phyloP scores from a whole-genome alignment of 306 rosid genomes.

The Citrullus amarus region DNA sequence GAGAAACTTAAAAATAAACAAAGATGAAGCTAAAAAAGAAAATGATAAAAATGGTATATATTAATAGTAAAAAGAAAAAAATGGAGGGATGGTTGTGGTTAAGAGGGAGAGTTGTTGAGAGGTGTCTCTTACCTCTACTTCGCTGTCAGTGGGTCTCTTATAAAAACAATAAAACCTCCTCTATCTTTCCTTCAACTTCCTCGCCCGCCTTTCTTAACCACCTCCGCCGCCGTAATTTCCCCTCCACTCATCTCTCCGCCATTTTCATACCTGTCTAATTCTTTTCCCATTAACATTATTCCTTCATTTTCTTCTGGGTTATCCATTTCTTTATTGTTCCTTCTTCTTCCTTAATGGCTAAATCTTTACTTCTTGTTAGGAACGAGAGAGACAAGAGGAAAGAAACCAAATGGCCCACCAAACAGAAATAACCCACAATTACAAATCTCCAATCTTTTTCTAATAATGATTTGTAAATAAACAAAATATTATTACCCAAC shows the following conservation, averaged over 20 bases:
- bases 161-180: not conserved
- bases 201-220: not conserved
- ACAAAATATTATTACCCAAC: not conserved
- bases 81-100: not conserved
- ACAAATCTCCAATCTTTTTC: not conserved
- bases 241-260: not conserved
- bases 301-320: too few species aligned
- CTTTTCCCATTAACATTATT: too few species aligned
- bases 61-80: not conserved
- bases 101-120: not conserved
- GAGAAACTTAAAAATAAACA: too few species aligned
- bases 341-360: too few species aligned
- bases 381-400: not conserved
- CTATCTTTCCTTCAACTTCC: not conserved
- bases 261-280: too few species aligned
- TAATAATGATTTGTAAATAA: too few species aligned
- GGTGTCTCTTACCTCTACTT: not conserved
- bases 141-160: not conserved
- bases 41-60: too few species aligned
- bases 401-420: not conserved
- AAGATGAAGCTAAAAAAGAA: too few species aligned
- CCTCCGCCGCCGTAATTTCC: not conserved
- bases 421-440: not conserved
- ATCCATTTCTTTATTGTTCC: too few species aligned
- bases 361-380: too few species aligned